Evolutionary conservation across 495 filamentous ascomycete species (phyloP), one percentile per base, ranked within the genome.

Genomic region (Annulohypoxylon nitens): DNA sequence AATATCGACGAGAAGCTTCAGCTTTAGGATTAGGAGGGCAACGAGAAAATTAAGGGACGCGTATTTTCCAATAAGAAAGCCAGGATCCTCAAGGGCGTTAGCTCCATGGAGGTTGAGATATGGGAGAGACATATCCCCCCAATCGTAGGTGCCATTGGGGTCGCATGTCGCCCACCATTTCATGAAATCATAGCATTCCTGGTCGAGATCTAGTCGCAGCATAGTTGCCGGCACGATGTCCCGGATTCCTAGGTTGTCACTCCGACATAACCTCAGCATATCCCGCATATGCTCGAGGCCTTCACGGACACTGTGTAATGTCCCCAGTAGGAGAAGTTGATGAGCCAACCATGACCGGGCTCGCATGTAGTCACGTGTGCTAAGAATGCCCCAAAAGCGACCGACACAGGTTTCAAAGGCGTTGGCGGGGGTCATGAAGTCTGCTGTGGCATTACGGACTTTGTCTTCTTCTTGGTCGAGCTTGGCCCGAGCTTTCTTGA

Each of bases 181-280:
- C 25, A 84, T 63, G 62, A 88, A 88, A 61, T 88, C 85, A 67
- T 89, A 90, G 77, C 80, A 85, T 57, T 88, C 83, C 62, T 88
- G 86, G 63, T 88, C 86, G 62, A 75, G 79, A 18, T 81, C 77
- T 51, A 88, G 76, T 14, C 86, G 81, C n/a, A 88, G 45, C 48
- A 82, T 78, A 51, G 85, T 43, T 0, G 74, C 75, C 6, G 87
- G 88, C 4, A 86, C 58, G 6, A 81, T 5, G 14, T 71, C 20
- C 3, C 85, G 81, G 2, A 82, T 51, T 3, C 83, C 83, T 75
- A 88, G 78, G 66, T 86, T 85, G 61, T 88, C 85, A 41, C 74
- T n/a, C 0, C 80, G 78, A 63, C 81, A 78, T 7, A 86, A 69
- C 3, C 77, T 76, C 48, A 88, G 70, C 59, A 84, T 76, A 37